A percentile compares a stretch with the other conserved stretches of the same genome.
These are phyloP conservation scores for Corylus avellana DNA, from an alignment of 306 rosid genomes.

Conservation along the genomic window DNA sequence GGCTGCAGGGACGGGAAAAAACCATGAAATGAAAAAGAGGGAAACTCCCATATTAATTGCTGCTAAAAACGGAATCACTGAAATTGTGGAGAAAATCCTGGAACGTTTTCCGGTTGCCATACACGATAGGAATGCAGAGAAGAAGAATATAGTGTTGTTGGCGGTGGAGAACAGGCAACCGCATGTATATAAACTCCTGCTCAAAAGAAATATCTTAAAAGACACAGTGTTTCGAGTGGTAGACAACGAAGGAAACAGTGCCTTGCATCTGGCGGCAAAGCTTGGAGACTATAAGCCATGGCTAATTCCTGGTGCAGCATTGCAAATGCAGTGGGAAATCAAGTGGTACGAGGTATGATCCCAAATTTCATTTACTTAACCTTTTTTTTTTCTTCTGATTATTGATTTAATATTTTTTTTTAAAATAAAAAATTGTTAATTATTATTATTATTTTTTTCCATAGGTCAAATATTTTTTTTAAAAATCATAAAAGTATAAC, in stretches of 20 bases:
- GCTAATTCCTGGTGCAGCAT: constrained; percentile 47
- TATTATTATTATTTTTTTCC: too few relatives aligned
- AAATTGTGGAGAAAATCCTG: constrained; percentile 51
- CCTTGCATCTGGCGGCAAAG: constrained; percentile 63
- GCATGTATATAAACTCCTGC: constrained; percentile 40
- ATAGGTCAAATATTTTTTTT: too few relatives aligned
- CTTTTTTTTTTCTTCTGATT: too few relatives aligned
- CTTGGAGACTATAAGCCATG: constrained; percentile 46
- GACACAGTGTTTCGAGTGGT: constrained; percentile 41
- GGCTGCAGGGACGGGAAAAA: background rate
- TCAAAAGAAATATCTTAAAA: background rate
- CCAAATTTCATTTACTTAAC: too few relatives aligned
- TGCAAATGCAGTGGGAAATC: background rate
- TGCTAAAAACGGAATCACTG: constrained; percentile 62
- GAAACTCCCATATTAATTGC: constrained; percentile 57
- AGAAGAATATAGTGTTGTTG: constrained; percentile 55
- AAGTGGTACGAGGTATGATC: constrained; percentile 28
- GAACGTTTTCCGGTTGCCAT: constrained; percentile 51
- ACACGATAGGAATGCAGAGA: constrained; percentile 42
- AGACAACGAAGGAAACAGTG: constrained; percentile 59
- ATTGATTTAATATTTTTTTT: background rate
- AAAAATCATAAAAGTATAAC: too few relatives aligned
- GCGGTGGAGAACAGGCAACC: constrained; percentile 72
- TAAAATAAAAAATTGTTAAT: background rate
- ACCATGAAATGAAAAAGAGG: background rate